Evolutionary conservation across 75 land plant genomes (phyloP), one percentile per base, ranked within the genome.

Genomic region (Picea sitchensis): DNA sequence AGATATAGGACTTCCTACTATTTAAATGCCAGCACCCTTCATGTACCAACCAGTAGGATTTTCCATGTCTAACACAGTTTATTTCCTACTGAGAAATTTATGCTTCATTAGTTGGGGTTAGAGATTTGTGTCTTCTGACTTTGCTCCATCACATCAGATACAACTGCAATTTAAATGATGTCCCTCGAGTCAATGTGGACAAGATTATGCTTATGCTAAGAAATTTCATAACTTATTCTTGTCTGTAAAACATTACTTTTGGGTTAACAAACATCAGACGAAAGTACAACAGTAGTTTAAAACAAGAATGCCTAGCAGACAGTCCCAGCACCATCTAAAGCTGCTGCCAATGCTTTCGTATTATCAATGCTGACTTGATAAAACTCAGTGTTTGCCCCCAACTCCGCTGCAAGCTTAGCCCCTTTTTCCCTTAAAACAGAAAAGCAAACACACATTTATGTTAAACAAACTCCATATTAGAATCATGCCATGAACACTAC

Each of bases 361-460:
- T 92, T 61, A 60, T 94, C 86, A 69, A 92, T 79, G 75, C 90
- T 77, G 62, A 94, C 88, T 79, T 88, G 82, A 67, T 80, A 76
- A 82, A 96, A 96, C 78, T 88, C 83, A 4, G 88, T 81, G 9
- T 86, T 80, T 75, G 77, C 80, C 12, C 93, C 95, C 65, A 96
- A 80, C 75, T 71, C 85, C 44, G 87, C 64, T 21, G 87, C 88
- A 75, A 94, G 77, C 8, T 87, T 81, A 77, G 84, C 90, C 36
- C 99, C 99, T 80, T 87, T 96, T 76, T 83, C 90, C 85, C 98
- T 95, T 32, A n/a, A 44, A 71, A 60, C 63, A 76, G 30, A 78
- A 62, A 59, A 86, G 11, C 15, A 65, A 44, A 74, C 56, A 77
- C 34, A 74, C 54, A 81, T 54, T 59, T 36, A 36, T 63, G 54